Percentiles rank a stretch among this genome's conserved stretches.
phyloP scores from a whole-genome alignment of 164 flowering plant genomes.

The Annona squamosa region DNA sequence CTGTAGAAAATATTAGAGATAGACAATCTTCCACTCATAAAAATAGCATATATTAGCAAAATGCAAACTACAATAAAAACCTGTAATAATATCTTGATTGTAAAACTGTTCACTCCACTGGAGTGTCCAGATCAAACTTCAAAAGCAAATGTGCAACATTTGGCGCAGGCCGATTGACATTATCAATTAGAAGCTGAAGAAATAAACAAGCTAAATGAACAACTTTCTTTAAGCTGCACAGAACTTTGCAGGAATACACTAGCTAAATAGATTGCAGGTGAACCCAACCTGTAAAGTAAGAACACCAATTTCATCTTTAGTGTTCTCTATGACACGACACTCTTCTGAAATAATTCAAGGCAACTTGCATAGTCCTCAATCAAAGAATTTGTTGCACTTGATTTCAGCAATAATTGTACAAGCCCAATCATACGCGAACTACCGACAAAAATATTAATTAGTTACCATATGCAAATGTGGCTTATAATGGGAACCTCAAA shows the following conservation, averaged over 20 bases:
- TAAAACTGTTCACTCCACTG: slow-evolving; percentile 68
- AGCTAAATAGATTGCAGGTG: not conserved
- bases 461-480: not conserved
- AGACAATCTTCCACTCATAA: not conserved
- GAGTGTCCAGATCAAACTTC: slow-evolving; percentile 76
- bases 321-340: slow-evolving; percentile 55
- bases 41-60: slow-evolving; percentile 1
- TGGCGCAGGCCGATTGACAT: slow-evolving; percentile 84
- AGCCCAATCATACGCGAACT: slow-evolving; percentile 94
- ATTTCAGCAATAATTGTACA: slow-evolving; percentile 70
- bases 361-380: slow-evolving; percentile 97
- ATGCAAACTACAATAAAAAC: slow-evolving; percentile 26
- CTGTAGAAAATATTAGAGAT: slow-evolving; percentile 31
- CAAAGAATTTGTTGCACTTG: slow-evolving; percentile 59
- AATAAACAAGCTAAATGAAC: not conserved
- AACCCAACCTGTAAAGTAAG: slow-evolving; percentile 75
- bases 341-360: slow-evolving; percentile 77
- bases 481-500: not conserved
- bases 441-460: slow-evolving; percentile 9
- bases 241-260: slow-evolving; percentile 3
- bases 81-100: slow-evolving; percentile 97
- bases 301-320: slow-evolving; percentile 73
- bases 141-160: slow-evolving; percentile 86
- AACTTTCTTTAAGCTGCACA: slow-evolving; percentile 4
- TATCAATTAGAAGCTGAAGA: slow-evolving; percentile 85